Conservation (phyloP, 257 asterid genomes). For the Solanum bulbocastanum region DNA sequence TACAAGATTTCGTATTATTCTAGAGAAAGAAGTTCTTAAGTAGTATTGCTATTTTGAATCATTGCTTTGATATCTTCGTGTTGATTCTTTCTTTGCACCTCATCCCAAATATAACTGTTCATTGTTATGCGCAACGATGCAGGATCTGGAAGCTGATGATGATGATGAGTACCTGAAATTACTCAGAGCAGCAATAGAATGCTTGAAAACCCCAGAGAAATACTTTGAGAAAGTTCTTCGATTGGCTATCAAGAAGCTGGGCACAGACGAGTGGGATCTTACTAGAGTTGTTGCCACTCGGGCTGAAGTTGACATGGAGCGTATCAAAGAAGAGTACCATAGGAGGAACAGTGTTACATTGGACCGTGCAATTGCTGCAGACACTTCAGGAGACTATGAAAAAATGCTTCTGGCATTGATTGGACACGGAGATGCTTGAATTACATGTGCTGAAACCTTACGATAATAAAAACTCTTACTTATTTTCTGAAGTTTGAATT, state of each 20-base stretch:
- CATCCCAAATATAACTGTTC: not conserved
- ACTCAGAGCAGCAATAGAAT: conserved; percentile 60
- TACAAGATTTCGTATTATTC: not conserved
- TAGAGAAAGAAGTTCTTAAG: not conserved
- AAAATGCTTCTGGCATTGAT: conserved; percentile 59
- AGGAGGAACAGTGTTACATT: conserved; percentile 59
- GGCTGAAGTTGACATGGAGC: conserved; percentile 64
- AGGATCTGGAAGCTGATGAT: conserved; percentile 64
- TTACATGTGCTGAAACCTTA: not conserved
- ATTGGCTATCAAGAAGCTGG: conserved; percentile 42
- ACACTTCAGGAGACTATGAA: conserved; percentile 76
- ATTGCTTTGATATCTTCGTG: not conserved
- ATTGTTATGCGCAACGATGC: not conserved
- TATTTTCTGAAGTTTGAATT: not conserved
- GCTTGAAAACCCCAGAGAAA: conserved; percentile 67
- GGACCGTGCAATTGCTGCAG: conserved; percentile 51
- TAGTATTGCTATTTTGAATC: not conserved
- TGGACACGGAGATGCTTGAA: conserved; percentile 36
- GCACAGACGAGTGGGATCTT: conserved; percentile 77
- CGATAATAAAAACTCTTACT: not conserved
- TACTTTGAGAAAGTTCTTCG: conserved; percentile 68
- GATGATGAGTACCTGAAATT: conserved; percentile 45
- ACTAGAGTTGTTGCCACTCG: conserved; percentile 78
- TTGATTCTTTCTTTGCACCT: not conserved
- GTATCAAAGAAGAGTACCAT: conserved; percentile 59